Percentiles rank a stretch among this genome's conserved stretches.
phyloP scores from a whole-genome alignment of 2,329 filamentous ascomycete species.

The Fusarium musae region DNA sequence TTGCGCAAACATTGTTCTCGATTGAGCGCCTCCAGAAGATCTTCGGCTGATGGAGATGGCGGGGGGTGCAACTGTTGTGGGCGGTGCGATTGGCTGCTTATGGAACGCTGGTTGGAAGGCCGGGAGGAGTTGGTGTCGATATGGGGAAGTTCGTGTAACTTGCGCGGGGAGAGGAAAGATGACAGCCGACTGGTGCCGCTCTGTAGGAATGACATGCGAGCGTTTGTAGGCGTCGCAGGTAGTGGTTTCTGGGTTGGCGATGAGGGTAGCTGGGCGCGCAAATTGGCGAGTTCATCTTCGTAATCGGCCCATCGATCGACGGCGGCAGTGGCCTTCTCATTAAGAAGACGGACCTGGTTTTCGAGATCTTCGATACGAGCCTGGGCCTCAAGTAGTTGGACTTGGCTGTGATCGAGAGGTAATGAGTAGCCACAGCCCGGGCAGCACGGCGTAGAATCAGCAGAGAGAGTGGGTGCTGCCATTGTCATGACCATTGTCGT shows the following conservation, averaged over 20 bases:
- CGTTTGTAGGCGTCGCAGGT: slow-evolving; percentile 42
- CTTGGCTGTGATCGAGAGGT: slow-evolving; percentile 51
- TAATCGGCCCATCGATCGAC: slow-evolving; percentile 79
- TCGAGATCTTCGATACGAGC: slow-evolving; percentile 75
- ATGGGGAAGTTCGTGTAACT: slow-evolving; percentile 52
- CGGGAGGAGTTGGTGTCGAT: slow-evolving; percentile 32
- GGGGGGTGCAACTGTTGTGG: slow-evolving; percentile 19
- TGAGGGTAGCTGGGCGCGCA: slow-evolving; percentile 58
- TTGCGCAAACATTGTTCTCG: slow-evolving; percentile 74
- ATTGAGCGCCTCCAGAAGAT: slow-evolving; percentile 71
- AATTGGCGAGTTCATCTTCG: slow-evolving; percentile 77
- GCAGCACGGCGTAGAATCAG: slow-evolving; percentile 53
- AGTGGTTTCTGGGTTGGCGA: slow-evolving; percentile 29
- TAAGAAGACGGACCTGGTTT: slow-evolving; percentile 75
- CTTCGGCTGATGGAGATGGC: slow-evolving; percentile 51
- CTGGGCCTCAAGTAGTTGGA: slow-evolving; percentile 64
- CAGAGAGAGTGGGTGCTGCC: slow-evolving; percentile 44
- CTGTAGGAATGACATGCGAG: slow-evolving; percentile 59
- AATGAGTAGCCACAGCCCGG: slow-evolving; percentile 62
- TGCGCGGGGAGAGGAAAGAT: slow-evolving; percentile 58
- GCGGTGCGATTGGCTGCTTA: slow-evolving; percentile 31
- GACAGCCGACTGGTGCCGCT: slow-evolving; percentile 58
- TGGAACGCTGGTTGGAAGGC: slow-evolving; percentile 25
- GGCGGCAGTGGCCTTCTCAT: slow-evolving; percentile 74
- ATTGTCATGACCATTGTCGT: slow-evolving; percentile 52